Base-by-base conservation (phyloP, 257 asterid species). In the Voacanga thouarsii region DNA sequence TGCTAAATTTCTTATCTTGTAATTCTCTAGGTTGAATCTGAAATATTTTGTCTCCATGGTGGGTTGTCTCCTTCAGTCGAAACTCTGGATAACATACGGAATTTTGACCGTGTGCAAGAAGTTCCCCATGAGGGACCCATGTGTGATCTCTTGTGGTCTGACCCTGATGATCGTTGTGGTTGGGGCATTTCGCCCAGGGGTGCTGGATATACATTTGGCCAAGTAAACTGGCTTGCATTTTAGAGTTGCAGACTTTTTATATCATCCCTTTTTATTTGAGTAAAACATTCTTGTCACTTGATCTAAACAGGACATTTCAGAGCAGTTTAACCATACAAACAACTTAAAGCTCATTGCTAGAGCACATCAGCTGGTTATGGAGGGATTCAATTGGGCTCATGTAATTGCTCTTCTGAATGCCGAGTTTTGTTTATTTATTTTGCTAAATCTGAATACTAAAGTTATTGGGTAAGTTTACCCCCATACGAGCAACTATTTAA, bases 101-200 rank as follows among this genome's bases (percentile, higher is more conserved):
- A 87, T 79, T 90, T 92, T 68, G 96, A 92, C 60, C 96, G 97
- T 21, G 94, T 89, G 56, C 96, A 92, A 90, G 97, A 92, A 89
- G 96, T 92, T 80, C 97, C 96, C 71, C 97, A 90, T 12, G 96
- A 92, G 80, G 96, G 97, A 33, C 89, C 93, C 68, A 92, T 92
- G 96, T 92, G 97, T 78, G 97, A 92, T 83, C 94, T 90, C 57
- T 83, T 92, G 79, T 92, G 97, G 97, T 92, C 97, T 26, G 97
- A 92, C 72, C 96, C 94, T 57, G 97, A 92, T 84, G 96, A 92
- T 82, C 92, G 94, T 7, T 90, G 92, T 74, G 97, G 97, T 80
- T 92, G 96, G 97, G 97, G 96, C 51, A 89, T 90, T 78, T 92
- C 97, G 75, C 96, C 97, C 15, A 83, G 97, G 84, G 97, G 97